Evolutionary conservation across 2,329 filamentous ascomycete genomes (phyloP).

Genomic region (Cercospora sojina): DNA sequence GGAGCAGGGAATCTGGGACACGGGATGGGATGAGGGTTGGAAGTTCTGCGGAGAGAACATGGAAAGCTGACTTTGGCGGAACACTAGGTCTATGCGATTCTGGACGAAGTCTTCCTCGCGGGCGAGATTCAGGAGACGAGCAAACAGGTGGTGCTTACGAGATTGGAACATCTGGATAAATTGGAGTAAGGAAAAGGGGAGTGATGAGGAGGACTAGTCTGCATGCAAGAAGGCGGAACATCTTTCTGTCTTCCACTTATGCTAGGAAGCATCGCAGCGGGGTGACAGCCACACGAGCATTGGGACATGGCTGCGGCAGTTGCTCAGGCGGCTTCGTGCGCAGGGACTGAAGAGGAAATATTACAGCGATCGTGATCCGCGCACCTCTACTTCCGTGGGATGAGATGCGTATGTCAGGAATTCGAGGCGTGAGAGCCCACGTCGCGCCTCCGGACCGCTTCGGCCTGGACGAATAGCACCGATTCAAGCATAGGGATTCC

Average conservation of each 20-base stretch:
- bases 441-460: not conserved
- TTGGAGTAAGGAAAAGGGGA: constrained; percentile 61
- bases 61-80: constrained; percentile 14
- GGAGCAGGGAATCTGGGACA: no score
- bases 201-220: not conserved
- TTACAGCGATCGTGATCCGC: not conserved
- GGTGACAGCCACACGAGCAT: not conserved
- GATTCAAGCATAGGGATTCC: not conserved
- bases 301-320: not conserved
- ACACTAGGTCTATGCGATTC: constrained; percentile 83
- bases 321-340: not conserved
- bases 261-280: not conserved
- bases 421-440: not conserved
- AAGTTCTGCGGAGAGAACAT: not conserved
- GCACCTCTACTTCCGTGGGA: not conserved
- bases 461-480: not conserved
- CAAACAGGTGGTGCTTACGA: constrained; percentile 93
- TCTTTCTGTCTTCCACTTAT: not conserved
- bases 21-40: constrained; percentile 25
- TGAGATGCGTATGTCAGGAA: not conserved
- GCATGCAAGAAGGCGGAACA: not conserved
- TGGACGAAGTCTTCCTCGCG: constrained; percentile 96
- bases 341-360: not conserved
- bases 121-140: constrained; percentile 99
- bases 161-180: constrained; percentile 94